phyloP scores from a whole-genome alignment of 129 eudicot genomes.

The Flaveria trinervia region DNA sequence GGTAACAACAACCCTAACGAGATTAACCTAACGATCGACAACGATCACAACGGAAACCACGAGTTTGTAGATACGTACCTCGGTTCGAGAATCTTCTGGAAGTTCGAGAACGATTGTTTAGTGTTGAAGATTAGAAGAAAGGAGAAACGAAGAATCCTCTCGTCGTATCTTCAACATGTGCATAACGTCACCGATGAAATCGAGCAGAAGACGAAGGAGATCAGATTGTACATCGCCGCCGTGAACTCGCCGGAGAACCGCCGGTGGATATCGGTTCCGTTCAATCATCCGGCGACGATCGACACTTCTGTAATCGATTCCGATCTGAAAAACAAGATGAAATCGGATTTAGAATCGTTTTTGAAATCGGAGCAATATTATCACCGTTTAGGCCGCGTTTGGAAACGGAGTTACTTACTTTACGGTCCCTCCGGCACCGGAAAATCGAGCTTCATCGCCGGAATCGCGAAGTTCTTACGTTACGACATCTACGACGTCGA shows the following conservation, averaged over 20 bases:
- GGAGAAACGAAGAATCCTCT: constrained; percentile 67
- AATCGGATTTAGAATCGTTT: constrained; percentile 72
- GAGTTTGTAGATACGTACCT: constrained; percentile 56
- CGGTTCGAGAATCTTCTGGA: constrained; percentile 72
- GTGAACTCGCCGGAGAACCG: constrained; percentile 46
- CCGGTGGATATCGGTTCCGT: constrained; percentile 75
- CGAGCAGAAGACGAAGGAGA: constrained; percentile 59
- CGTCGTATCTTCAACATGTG: constrained; percentile 78
- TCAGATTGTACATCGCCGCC: constrained; percentile 54
- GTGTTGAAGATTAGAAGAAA: constrained; percentile 59
- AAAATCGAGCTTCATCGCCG: constrained; percentile 84
- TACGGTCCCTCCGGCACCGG: constrained; percentile 89
- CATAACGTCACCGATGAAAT: constrained; percentile 58
- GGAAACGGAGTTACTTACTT: constrained; percentile 79
- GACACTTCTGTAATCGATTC: constrained; percentile 74
- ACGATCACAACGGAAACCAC: constrained; percentile 42
- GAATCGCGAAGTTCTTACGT: constrained; percentile 68
- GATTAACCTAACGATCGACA: constrained; percentile 61
- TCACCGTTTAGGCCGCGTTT: constrained; percentile 75
- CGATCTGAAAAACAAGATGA: constrained; percentile 66
- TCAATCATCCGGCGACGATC: constrained; percentile 82
- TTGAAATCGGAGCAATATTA: constrained; percentile 81
- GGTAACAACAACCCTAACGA: constrained; percentile 58
- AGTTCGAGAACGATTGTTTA: constrained; percentile 44
- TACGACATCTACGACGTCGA: constrained; percentile 83